Percentiles rank a stretch among this genome's conserved stretches.
phyloP scores from a whole-genome alignment of 2,329 filamentous ascomycete species.

The Neurospora sp. region DNA sequence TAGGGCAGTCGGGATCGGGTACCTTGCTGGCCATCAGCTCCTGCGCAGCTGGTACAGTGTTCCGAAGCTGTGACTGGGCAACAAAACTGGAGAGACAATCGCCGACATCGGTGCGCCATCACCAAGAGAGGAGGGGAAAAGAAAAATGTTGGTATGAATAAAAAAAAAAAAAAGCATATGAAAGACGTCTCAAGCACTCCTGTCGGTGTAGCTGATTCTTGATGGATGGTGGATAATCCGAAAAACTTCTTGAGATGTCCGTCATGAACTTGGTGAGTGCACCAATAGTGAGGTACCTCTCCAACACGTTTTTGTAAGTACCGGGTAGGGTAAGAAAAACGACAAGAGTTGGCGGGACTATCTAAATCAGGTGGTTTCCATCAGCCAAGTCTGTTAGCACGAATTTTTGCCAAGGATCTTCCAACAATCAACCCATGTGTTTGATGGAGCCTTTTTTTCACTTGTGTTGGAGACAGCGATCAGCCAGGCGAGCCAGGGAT shows the following conservation, averaged over 20 bases:
- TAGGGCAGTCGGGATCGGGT: not conserved
- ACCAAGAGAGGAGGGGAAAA: not conserved
- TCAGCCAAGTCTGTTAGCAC: not conserved
- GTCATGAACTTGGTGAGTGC: not conserved
- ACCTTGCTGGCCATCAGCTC: not conserved
- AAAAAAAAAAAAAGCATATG: not conserved
- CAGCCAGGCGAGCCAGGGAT: not conserved
- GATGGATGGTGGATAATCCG: not conserved
- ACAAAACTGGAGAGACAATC: not conserved
- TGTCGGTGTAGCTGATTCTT: not conserved
- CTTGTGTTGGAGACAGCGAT: not conserved
- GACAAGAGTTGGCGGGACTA: not conserved
- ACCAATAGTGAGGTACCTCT: not conserved
- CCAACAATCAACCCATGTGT: not conserved
- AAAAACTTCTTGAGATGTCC: not conserved
- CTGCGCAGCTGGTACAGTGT: not conserved
- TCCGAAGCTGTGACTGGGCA: not conserved
- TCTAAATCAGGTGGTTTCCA: not conserved
- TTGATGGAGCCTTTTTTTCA: not conserved
- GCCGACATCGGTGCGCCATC: not conserved
- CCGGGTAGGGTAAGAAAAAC: not conserved
- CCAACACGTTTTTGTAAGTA: not conserved
- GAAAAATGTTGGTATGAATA: not conserved
- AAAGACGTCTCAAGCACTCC: not conserved
- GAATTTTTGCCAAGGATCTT: not conserved